Evolutionary conservation across 2,329 filamentous ascomycete genomes (phyloP), one percentile per base, ranked within the genome.

Genomic region (Aspergillus brasiliensis): DNA sequence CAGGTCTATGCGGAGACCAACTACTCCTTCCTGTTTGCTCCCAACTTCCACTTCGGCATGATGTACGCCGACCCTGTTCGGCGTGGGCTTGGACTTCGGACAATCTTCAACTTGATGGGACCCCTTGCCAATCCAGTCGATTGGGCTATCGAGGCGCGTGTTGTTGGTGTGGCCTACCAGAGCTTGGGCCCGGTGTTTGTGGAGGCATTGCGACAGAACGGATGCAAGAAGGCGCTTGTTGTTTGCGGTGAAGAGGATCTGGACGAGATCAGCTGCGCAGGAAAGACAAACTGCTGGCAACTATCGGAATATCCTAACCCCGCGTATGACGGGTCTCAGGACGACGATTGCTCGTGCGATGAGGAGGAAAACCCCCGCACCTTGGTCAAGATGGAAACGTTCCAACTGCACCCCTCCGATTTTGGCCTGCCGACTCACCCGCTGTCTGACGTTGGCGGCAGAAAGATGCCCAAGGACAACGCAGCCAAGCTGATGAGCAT

Each of bases 1-100:
- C 75, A 83, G 58, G 86, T 97, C 60, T 97, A 97, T 79, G 82
- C 85, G 51, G 81, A 83, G 59, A 91, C 89, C 63, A 97, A 96
- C 79, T 99, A 98, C 80, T 90, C 90, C 64, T 99, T 99, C 79
- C 85, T 99, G 28, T 98, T 95, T 73, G 95, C 95, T 0, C 94
- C 95, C 40, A 91, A 95, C 67, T 99, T 97, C 83, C 95, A 99
- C 79, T 92, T 92, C 0, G 94, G 92, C 51, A 97, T 98, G 89
- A 89, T 87, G 74, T 89, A 93, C 75, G 92, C 95, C 40, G 92
- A 92, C 4, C 87, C 89, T 2, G 88, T 97, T 65, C 89, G 95
- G 63, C 91, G 87, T 72, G 90, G 96, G 74, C 86, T 99, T 21
- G 94, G 94, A 60, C 94, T 95, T 84, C 88, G 95, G 69, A 99